Base-by-base conservation (phyloP, 352 stramenopile species). In the Phytophthora cryptogea region DNA sequence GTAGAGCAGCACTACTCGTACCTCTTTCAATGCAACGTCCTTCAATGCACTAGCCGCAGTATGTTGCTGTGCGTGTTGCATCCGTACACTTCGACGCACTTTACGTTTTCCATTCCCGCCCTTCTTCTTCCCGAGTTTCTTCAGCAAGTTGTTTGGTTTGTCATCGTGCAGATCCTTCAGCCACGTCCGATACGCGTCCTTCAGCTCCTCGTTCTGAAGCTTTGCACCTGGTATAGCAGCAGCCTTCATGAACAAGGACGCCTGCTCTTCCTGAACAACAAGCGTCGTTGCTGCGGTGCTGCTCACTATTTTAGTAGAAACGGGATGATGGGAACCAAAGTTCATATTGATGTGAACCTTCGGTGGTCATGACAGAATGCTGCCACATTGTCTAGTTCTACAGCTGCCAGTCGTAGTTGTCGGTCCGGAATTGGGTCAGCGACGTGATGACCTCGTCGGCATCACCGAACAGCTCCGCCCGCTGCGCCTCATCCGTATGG, bases 361-460 rank as follows among this genome's bases (percentile, higher is more conserved):
- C 23, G n/a, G 36, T n/a, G 33, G 33, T 42, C 30, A 60, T 37
- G 41, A 7, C 2, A 46, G 20, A 16, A 26, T 27, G 20, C 45
- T 37, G 30, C 20, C 30, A 48, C 30, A 20, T 28, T 44, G 20
- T 33, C 46, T 44, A 54, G 45, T 14, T 54, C 61, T 61, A 76
- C 46, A 79, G 43, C 55, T 75, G 57, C 68, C 74, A 86, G 45
- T 78, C 75, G 39, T 87, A 83, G 41, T 82, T 72, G 58, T 76
- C 66, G 5, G 76, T 66, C 32, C 88, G 64, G 49, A 91, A 92
- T 35, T 83, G 69, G 23, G 64, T 65, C 13, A 94, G 70, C 8
- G 76, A 86, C 43, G 76, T 71, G 53, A 94, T 61, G 35, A 90
- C 71, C 52, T 86, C 77, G 53, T 88, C 72, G 8, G 85, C 85